Conservation (phyloP, 1,284 basidiomycete genomes). For the Xerocomus nothofagi region DNA sequence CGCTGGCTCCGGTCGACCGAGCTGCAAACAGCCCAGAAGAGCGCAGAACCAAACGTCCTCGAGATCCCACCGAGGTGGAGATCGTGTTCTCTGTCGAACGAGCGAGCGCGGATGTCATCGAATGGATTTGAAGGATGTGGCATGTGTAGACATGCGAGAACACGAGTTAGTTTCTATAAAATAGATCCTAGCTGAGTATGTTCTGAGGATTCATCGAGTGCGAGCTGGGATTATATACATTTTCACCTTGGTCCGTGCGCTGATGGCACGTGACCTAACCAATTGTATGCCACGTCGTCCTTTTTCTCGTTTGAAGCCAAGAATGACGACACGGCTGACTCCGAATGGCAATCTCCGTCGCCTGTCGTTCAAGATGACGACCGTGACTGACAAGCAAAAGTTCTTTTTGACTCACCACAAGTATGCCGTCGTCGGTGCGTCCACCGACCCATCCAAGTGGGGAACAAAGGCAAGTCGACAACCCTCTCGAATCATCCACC, state of each 20-base stretch:
- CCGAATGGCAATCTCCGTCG: slow-evolving; percentile 8
- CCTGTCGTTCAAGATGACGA: slow-evolving; percentile 22
- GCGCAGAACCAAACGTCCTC: slow-evolving; percentile 68
- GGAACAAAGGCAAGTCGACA: slow-evolving; percentile 61
- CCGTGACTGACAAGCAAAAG: slow-evolving; percentile 44
- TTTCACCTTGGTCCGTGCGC: slow-evolving; percentile 39
- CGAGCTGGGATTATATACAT: slow-evolving; percentile 40
- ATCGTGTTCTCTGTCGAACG: slow-evolving; percentile 78
- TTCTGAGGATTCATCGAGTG: slow-evolving; percentile 52
- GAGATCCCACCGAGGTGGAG: slow-evolving; percentile 45
- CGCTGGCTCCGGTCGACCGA: slow-evolving; percentile 48
- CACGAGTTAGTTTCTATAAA: slow-evolving; percentile 87
- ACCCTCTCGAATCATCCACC: not conserved
- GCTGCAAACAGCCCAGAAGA: slow-evolving; percentile 42
- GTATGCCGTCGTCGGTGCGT: slow-evolving; percentile 79
- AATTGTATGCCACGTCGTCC: too few relatives aligned
- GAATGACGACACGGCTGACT: slow-evolving; percentile 2
- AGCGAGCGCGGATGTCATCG: slow-evolving; percentile 71
- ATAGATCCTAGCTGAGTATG: slow-evolving; percentile 89
- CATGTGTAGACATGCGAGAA: slow-evolving; percentile 87
- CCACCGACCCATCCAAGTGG: slow-evolving; percentile 72
- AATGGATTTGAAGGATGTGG: slow-evolving; percentile 78
- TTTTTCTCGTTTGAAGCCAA: too few relatives aligned
- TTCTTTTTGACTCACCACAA: slow-evolving; percentile 59
- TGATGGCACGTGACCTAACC: slow-evolving; percentile 6